Conservation (phyloP, 2,329 filamentous ascomycete species). For the Phaeosphaeria sp. region DNA sequence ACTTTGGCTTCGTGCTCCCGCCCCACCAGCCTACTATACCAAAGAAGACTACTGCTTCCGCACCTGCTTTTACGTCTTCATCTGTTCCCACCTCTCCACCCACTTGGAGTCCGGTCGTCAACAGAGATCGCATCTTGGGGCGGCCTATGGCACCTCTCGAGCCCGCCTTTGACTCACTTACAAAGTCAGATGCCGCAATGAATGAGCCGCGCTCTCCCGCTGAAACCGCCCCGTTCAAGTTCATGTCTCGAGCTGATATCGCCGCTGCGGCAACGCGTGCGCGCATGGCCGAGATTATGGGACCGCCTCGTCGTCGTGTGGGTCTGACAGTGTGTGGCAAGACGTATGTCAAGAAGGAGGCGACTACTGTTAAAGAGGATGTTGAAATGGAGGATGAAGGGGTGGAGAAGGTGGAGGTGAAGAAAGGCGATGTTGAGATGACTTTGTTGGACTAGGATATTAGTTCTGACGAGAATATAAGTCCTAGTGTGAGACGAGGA, state of each 20-base stretch:
- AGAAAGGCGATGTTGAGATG: background rate
- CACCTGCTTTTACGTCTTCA: background rate
- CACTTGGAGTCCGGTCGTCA: background rate
- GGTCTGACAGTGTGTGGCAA: background rate
- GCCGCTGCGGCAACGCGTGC: background rate
- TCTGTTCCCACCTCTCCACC: background rate
- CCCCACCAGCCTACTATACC: background rate
- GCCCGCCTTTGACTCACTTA: background rate
- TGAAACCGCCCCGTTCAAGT: background rate
- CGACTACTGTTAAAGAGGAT: background rate
- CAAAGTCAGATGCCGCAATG: background rate
- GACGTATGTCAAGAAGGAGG: background rate
- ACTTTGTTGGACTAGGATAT: background rate
- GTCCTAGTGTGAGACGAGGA: no score
- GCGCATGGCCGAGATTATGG: slow-evolving; percentile 5
- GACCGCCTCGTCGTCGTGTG: background rate
- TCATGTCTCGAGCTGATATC: background rate
- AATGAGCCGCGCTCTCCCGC: background rate
- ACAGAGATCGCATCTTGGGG: background rate
- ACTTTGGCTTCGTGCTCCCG: slow-evolving; percentile 1
- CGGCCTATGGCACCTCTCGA: background rate
- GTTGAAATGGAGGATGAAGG: background rate
- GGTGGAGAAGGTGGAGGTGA: background rate
- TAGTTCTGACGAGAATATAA: no score
- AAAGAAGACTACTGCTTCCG: background rate